phyloP scores from a whole-genome alignment of 192 early-diverging fungal species.

The Podila epigama region DNA sequence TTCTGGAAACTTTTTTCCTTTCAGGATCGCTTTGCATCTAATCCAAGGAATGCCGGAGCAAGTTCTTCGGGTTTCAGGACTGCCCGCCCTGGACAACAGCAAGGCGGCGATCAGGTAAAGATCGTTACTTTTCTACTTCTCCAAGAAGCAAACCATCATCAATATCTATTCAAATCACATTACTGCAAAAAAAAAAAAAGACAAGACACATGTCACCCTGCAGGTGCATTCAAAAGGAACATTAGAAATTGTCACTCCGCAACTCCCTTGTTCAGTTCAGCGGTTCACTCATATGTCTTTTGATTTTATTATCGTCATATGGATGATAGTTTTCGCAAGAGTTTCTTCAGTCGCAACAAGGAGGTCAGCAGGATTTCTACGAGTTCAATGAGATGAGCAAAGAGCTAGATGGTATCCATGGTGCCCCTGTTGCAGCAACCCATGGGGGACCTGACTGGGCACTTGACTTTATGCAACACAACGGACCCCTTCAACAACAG shows the following conservation, averaged over 20 bases:
- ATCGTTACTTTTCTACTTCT: neutral
- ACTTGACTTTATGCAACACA: conserved; percentile 66
- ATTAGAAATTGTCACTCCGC: conserved; percentile 6
- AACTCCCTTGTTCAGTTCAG: neutral
- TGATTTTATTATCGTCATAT: neutral
- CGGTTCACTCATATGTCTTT: too few species aligned
- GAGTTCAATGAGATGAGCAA: conserved; percentile 74
- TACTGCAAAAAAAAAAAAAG: too few species aligned
- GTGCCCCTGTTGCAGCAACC: conserved; percentile 9
- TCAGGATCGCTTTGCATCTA: conserved; percentile 38
- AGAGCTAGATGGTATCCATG: conserved; percentile 69
- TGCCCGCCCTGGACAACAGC: conserved; percentile 33
- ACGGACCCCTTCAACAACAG: conserved; percentile 43
- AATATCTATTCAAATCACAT: neutral
- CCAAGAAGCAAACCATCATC: neutral
- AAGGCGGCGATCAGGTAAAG: conserved; percentile 42
- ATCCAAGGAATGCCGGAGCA: conserved; percentile 16
- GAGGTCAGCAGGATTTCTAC: conserved; percentile 54
- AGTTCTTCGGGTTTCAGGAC: conserved; percentile 46
- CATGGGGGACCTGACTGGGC: conserved; percentile 67
- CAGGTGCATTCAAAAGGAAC: too few species aligned
- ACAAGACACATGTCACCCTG: too few species aligned
- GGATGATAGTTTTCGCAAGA: conserved; percentile 61
- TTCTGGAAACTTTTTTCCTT: conserved; percentile 11
- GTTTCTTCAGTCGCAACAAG: conserved; percentile 54